phyloP scores from a whole-genome alignment of 2,329 filamentous ascomycete genomes.

The Aspergillus chevalieri region DNA sequence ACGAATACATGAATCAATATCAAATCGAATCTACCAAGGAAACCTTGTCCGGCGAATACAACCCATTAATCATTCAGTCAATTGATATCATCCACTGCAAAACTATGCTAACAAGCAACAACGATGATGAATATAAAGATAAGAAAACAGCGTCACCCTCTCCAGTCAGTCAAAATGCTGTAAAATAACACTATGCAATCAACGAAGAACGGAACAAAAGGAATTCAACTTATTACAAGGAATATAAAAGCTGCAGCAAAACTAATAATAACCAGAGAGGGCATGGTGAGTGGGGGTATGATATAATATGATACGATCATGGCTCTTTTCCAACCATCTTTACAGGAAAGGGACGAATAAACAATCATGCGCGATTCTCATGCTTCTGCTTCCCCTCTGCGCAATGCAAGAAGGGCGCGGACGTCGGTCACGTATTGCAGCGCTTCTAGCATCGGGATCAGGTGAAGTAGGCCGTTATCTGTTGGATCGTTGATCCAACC shows the following conservation, averaged over 20 bases:
- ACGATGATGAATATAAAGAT: too few relatives aligned
- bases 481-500: slow-evolving; percentile 99
- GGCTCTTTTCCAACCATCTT: slow-evolving; percentile 4
- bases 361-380: neutral
- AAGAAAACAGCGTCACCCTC: too few relatives aligned
- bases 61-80: too few relatives aligned
- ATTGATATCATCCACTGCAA: too few relatives aligned
- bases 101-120: too few relatives aligned
- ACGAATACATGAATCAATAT: neutral
- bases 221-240: slow-evolving; percentile 1
- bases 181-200: neutral
- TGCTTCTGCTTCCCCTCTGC: slow-evolving; percentile 64
- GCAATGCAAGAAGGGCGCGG: slow-evolving; percentile 76
- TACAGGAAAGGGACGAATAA: neutral
- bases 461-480: slow-evolving; percentile 87
- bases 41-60: neutral
- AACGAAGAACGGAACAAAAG: neutral
- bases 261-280: neutral
- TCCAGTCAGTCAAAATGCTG: neutral
- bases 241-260: neutral
- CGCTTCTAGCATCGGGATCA: slow-evolving; percentile 87
- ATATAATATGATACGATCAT: neutral
- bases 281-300: neutral
- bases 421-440: slow-evolving; percentile 97
- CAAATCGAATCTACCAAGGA: neutral